Conservation (phyloP, 257 asterid species). For the Solanum corneliomulleri region DNA sequence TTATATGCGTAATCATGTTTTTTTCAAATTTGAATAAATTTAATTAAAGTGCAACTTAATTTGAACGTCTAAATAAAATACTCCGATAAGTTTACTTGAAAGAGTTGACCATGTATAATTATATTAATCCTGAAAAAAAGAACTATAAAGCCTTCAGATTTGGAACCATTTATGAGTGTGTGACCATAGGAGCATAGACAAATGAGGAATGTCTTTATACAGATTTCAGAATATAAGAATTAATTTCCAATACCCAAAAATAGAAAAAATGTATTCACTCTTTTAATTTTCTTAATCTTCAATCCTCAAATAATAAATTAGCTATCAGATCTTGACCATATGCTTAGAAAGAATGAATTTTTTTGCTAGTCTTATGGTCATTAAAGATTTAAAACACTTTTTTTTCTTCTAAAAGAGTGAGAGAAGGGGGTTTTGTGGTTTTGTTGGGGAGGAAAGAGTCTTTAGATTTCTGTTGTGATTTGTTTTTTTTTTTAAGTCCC, state of each 20-base stretch:
- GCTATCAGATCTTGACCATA: neutral
- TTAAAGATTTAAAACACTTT: neutral
- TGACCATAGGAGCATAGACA: neutral
- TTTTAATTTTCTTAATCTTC: neutral
- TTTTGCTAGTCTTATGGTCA: neutral
- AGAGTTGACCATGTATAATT: neutral
- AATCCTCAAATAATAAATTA: neutral
- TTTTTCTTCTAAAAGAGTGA: neutral
- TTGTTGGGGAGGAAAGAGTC: neutral
- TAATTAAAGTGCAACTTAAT: neutral
- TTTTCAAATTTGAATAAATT: neutral
- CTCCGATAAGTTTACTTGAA: neutral
- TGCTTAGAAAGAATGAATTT: neutral
- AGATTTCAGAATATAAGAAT: neutral
- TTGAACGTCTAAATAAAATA: no score
- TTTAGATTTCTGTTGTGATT: slow-evolving; percentile 1
- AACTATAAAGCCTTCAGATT: neutral
- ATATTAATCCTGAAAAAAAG: neutral
- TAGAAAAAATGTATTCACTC: neutral
- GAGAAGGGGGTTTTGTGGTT: neutral
- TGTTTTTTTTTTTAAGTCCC: neutral
- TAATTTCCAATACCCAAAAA: neutral
- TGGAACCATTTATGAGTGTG: neutral
- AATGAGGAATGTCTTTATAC: neutral
- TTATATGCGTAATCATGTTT: neutral